Base-by-base conservation (phyloP, 495 filamentous ascomycete species). In the Aspergillus nidulans region DNA sequence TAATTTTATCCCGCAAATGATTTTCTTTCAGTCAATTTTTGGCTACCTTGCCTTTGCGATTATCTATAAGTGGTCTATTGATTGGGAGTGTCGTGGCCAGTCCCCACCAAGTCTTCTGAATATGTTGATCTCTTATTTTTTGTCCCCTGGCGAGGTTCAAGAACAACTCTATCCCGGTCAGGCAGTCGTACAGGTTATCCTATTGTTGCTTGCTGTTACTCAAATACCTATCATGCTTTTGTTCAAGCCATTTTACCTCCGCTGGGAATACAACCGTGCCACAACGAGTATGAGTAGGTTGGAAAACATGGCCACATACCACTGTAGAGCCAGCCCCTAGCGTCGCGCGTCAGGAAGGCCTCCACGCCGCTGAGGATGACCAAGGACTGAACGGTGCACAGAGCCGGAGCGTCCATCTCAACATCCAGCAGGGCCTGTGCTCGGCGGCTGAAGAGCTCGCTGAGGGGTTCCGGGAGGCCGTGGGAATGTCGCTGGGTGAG, bases 121-220 rank as follows among this genome's bases (percentile, higher is more conserved):
- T 80, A 96, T 97, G 91, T 79, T 99, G 59, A 99, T 99, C 66
- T 95, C 96, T 81, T 97, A 97, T 95, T 97, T 99, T 77, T 75
- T 99, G 48, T 82, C 84, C 49, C 94, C 94, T 5, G 90, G 90
- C 20, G 87, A 67, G 0, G 74, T 97, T 42, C 82, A 87, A 40
- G 81, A 85, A 51, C 79, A 74, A 49, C 79, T 99, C 6, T 99
- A 94, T 64, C 68, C 69, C 16, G 89, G 89, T 49, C 94, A 99
- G 69, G 75, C 69, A 6, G 58, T 55, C 0, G 78, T 99, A 2
- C 94, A 99, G 69, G 72, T 89, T 18, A 63, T 86, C 30, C 75
- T 99, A 19, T 71, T 97, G n/a, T 77, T 97, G 32, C 67, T 97
- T 38, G 94, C 94, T 18, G 72, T 97, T 16, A 58, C 81, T 25